Conservation (phyloP, 83 land plant species). For the Isoetes engelmannii region DNA sequence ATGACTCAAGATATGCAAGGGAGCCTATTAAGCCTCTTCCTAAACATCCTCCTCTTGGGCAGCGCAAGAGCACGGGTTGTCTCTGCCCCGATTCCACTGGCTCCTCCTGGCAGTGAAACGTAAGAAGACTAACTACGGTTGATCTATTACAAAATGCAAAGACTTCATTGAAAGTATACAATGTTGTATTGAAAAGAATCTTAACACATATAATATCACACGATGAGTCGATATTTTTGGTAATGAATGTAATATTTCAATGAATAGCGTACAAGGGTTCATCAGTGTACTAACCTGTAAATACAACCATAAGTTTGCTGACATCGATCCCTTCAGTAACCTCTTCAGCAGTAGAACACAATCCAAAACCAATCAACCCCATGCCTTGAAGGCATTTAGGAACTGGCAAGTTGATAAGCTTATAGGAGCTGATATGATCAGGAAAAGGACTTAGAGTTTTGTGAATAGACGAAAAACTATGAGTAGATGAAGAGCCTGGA, state of each 20-base stretch:
- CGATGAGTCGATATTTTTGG: not conserved
- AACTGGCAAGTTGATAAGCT: no score
- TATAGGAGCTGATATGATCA: no score
- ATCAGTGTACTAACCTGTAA: conserved; percentile 43
- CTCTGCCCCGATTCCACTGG: conserved; percentile 77
- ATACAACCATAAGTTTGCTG: conserved; percentile 45
- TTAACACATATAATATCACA: not conserved
- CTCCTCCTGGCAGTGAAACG: conserved; percentile 41
- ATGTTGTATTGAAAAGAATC: not conserved
- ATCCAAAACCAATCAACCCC: conserved; percentile 63
- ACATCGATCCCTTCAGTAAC: conserved; percentile 68
- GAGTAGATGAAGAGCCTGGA: no score
- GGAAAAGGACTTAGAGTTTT: no score
- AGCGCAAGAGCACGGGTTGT: conserved; percentile 69
- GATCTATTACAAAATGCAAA: not conserved
- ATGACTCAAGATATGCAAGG: no score
- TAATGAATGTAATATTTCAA: no score
- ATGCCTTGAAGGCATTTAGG: conserved; percentile 7
- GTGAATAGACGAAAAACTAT: no score
- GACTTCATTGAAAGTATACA: not conserved
- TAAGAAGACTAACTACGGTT: not conserved
- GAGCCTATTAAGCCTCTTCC: no score
- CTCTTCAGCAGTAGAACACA: conserved; percentile 68
- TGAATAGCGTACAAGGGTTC: not conserved
- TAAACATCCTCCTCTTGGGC: no score